These are phyloP conservation scores for Exserohilum rostratum DNA, from an alignment of 2,329 filamentous ascomycete genomes.

Conservation along the genomic window DNA sequence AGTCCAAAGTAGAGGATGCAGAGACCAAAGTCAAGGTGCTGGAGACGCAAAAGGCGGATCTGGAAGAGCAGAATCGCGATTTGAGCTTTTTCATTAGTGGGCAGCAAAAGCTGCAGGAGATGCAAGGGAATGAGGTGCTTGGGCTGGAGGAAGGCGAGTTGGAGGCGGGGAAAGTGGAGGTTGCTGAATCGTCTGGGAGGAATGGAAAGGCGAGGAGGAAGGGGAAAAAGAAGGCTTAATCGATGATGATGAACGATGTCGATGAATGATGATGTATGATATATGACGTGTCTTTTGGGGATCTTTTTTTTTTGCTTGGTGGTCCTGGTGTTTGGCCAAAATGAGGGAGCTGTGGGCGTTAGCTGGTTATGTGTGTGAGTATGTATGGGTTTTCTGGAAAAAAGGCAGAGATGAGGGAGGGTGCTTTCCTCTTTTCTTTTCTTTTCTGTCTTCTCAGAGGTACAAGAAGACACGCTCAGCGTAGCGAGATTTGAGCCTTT, in stretches of 20 bases:
- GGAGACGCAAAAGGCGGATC: constrained; percentile 66
- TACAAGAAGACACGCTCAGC: too few relatives aligned
- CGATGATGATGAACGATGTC: too few relatives aligned
- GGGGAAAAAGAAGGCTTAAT: constrained; percentile 31
- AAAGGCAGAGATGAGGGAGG: too few relatives aligned
- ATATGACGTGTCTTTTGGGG: too few relatives aligned
- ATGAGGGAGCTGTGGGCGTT: too few relatives aligned
- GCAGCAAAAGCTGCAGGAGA: constrained; percentile 76
- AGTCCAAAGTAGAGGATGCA: constrained; percentile 63
- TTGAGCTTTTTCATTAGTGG: constrained; percentile 86
- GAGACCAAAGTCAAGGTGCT: constrained; percentile 53
- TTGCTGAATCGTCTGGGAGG: constrained; percentile 25
- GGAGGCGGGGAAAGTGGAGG: constrained; percentile 45
- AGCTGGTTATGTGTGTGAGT: too few relatives aligned
- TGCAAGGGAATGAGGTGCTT: constrained; percentile 74
- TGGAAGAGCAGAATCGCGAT: constrained; percentile 86
- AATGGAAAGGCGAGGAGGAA: constrained; percentile 26
- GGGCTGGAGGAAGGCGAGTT: constrained; percentile 68
- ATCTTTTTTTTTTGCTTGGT: not conserved
- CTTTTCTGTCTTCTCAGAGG: too few relatives aligned
- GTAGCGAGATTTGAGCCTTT: too few relatives aligned
- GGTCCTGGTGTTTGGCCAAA: too few relatives aligned
- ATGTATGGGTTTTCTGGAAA: too few relatives aligned
- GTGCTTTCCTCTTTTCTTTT: too few relatives aligned
- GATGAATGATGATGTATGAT: too few relatives aligned